These are phyloP conservation scores for Diaporthe sp. DNA, from an alignment of 2,329 filamentous ascomycete genomes.

Conservation along the genomic window DNA sequence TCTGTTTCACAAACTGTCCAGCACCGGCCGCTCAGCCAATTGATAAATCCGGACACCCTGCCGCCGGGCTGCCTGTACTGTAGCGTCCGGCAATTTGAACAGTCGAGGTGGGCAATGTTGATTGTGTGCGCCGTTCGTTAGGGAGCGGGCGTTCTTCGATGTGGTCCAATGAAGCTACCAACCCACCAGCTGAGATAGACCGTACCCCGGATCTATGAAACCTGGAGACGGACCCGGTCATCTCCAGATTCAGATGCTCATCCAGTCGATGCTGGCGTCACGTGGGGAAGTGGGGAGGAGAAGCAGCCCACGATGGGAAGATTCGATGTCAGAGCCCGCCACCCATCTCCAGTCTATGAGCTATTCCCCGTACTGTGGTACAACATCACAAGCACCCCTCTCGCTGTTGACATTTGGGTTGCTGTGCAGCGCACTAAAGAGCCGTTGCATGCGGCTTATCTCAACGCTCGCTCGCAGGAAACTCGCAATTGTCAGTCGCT, in stretches of 20 bases:
- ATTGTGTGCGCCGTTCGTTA: not conserved
- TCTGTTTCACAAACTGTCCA: not conserved
- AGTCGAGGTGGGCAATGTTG: not conserved
- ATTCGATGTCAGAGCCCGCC: constrained; percentile 16
- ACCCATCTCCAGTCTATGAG: not conserved
- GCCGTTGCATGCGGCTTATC: constrained; percentile 15
- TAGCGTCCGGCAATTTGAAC: constrained; percentile 1
- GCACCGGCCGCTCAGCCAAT: not conserved
- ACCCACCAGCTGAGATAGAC: not conserved
- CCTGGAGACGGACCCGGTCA: constrained; percentile 21
- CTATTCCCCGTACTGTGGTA: not conserved
- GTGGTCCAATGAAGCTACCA: not conserved
- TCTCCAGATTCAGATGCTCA: constrained; percentile 3
- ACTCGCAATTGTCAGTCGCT: not conserved
- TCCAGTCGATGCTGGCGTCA: not conserved
- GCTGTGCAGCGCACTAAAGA: not conserved
- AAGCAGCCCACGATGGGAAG: constrained; percentile 26
- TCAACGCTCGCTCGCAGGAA: not conserved
- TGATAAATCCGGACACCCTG: not conserved
- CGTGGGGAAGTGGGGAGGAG: constrained; percentile 28
- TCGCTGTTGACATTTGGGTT: not conserved
- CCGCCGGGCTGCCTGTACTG: not conserved
- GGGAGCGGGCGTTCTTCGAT: not conserved
- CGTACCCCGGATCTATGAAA: constrained; percentile 7
- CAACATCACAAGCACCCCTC: not conserved